These are phyloP conservation scores for Nicotiana knightiana DNA, from an alignment of 257 asterid species.

Conservation along the genomic window DNA sequence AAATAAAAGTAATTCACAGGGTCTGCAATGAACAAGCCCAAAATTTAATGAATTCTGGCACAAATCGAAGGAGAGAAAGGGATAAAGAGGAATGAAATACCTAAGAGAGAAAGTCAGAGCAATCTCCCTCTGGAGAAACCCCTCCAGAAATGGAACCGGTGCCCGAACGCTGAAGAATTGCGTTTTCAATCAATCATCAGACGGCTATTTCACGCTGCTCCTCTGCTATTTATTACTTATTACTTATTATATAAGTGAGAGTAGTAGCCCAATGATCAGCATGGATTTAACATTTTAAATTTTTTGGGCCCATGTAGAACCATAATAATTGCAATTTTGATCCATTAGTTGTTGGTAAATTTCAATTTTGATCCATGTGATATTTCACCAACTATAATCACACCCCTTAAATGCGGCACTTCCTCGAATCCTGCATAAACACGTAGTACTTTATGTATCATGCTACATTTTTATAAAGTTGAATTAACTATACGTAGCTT, in stretches of 20 bases:
- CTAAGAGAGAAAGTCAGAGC: conserved; percentile 27
- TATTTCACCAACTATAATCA: too few species aligned
- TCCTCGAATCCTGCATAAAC: too few species aligned
- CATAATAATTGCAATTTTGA: background rate
- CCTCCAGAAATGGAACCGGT: conserved; percentile 17
- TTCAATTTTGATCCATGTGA: too few species aligned
- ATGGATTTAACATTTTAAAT: background rate
- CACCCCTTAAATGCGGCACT: too few species aligned
- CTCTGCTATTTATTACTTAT: background rate
- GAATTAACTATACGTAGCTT: too few species aligned
- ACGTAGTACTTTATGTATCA: too few species aligned
- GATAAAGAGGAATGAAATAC: background rate
- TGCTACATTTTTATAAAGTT: too few species aligned
- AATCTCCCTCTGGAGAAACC: conserved; percentile 15
- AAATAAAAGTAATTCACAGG: conserved; percentile 15
- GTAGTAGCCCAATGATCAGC: background rate
- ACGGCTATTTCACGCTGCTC: conserved; percentile 9
- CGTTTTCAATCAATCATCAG: background rate
- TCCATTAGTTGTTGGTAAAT: too few species aligned
- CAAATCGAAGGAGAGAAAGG: background rate
- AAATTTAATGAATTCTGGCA: background rate
- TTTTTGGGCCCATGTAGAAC: background rate
- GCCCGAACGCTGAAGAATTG: conserved; percentile 5
- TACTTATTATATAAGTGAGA: too few species aligned
- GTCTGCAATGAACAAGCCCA: conserved; percentile 25